These are phyloP conservation scores for Metarhizium album DNA, from an alignment of 2,329 filamentous ascomycete species.

Conservation along the genomic window DNA sequence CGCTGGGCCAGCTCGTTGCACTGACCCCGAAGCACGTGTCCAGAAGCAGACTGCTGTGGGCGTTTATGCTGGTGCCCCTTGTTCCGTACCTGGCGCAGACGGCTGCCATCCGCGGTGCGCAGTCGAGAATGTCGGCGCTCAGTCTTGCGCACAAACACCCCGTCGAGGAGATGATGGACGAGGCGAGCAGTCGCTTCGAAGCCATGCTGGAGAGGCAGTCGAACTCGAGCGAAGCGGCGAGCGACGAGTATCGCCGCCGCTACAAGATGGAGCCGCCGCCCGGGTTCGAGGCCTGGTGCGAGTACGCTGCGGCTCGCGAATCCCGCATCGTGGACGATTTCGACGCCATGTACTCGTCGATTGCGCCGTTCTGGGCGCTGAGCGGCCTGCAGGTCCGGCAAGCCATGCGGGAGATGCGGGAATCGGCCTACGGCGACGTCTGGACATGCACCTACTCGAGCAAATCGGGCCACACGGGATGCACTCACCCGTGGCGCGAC, in stretches of 20 bases:
- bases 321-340: constrained; percentile 41
- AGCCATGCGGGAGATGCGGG: constrained; percentile 17
- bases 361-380: constrained; percentile 31
- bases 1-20: too few species aligned
- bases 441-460: constrained; percentile 24
- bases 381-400: constrained; percentile 27
- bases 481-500: background rate
- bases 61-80: too few species aligned
- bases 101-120: too few species aligned
- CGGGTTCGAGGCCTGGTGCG: constrained; percentile 36
- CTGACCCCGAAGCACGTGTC: too few species aligned
- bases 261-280: constrained; percentile 32
- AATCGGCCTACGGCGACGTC: constrained; percentile 17
- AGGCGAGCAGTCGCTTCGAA: too few species aligned
- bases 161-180: too few species aligned
- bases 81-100: too few species aligned
- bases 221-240: too few species aligned
- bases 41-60: too few species aligned
- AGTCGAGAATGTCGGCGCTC: too few species aligned
- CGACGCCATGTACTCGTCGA: constrained; percentile 27
- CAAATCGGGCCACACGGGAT: constrained; percentile 19
- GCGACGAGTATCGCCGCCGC: constrained; percentile 30
- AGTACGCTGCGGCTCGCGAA: constrained; percentile 26
- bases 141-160: too few species aligned
- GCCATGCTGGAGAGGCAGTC: too few species aligned